Evolutionary conservation across 345 rosid species (phyloP).

Genomic region (Populus simonii): DNA sequence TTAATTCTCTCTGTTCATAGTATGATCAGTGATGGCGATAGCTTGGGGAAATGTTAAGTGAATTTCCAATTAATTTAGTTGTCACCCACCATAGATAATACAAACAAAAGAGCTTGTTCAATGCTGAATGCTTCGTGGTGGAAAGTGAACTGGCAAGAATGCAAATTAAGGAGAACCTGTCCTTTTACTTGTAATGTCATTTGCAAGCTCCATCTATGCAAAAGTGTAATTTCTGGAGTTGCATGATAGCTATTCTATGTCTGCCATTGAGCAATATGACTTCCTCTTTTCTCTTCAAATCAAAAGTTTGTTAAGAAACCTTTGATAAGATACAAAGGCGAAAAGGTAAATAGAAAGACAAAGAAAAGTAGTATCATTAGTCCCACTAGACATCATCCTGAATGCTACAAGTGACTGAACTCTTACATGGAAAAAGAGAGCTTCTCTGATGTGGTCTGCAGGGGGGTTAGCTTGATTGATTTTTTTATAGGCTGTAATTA

Average conservation of each 20-base stretch:
- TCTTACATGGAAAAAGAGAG: slow-evolving; percentile 16
- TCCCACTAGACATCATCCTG: slow-evolving; percentile 6
- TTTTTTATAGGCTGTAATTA: not conserved
- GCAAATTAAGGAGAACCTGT: not conserved
- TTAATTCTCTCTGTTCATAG: too few species aligned
- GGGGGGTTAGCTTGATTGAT: not conserved
- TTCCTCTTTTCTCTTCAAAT: not conserved
- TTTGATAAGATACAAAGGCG: not conserved
- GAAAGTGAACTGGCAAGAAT: not conserved
- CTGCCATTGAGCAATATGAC: not conserved
- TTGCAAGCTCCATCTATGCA: not conserved
- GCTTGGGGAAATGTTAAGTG: not conserved
- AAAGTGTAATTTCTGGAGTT: not conserved
- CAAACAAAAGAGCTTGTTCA: not conserved
- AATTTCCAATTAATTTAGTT: not conserved
- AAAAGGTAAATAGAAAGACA: not conserved
- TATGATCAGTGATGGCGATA: not conserved
- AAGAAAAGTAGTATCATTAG: not conserved
- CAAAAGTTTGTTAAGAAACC: not conserved
- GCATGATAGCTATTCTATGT: not conserved
- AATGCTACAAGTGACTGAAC: slow-evolving; percentile 8
- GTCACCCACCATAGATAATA: not conserved
- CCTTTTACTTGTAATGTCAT: not conserved
- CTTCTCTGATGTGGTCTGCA: not conserved
- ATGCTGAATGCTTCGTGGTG: not conserved